Base-by-base conservation (phyloP, 495 filamentous ascomycete species). In the Penicillium coffeae region DNA sequence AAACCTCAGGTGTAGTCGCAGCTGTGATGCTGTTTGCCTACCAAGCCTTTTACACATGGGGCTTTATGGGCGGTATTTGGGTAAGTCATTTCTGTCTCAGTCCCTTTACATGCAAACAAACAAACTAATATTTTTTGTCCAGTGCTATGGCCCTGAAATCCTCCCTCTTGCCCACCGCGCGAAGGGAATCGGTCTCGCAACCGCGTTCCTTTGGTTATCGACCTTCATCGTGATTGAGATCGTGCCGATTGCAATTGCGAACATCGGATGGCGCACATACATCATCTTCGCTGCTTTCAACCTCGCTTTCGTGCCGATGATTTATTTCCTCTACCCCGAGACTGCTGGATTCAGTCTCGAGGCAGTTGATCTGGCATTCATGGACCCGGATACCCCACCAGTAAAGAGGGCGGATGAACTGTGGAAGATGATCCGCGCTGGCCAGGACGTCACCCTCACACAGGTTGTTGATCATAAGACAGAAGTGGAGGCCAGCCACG, bases 281-380 rank as follows among this genome's bases (percentile, higher is more conserved):
- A 61, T 70, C 47, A 59, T 71, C 15, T 72, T 71, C 18, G 69
- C 64, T 9, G 66, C 54, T 8, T 52, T 70, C 14, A 72, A 74
- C 34, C 45, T 72, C 14, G 54, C 60, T 7, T 70, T 58, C 39
- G 55, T 68, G 3, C 59, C 64, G 0, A 53, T 72, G 20, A 52
- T 73, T 10, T 66, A 55, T 42, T 54, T 58, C 15, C 51, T 65
- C 20, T 65, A 59, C 36, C 61, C 63, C 8, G 63, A 69, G 45
- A 65, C 61, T 6, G 55, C 61, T 6, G 59, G 55, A 0, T 54
- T 56, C 10, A 56, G 53, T n/a, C 33, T 65, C 4, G 63, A 66
- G 47, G 50, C 52, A 9, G 58, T 64, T 4, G 58, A 68, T 25
- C 42, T 52, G n/a, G 27, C 60, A 25, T 56, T 59, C 22, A 56